Percentiles rank a stretch among this genome's conserved stretches.
Conservation (phyloP, 2,329 filamentous ascomycete genomes). For the Botrytis tulipae region DNA sequence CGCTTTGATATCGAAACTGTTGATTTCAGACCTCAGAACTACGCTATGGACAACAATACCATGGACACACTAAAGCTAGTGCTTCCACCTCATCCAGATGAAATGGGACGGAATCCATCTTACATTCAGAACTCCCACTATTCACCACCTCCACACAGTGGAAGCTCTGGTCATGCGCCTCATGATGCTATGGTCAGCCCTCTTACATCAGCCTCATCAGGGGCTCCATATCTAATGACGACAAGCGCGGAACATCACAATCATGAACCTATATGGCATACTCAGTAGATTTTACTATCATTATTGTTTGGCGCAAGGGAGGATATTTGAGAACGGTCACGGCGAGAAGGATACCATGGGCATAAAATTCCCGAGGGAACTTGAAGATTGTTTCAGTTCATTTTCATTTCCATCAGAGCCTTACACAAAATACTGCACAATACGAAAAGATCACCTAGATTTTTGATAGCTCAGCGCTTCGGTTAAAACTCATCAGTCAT, state of each 20-base stretch:
- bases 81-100: constrained; percentile 22
- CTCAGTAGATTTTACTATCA: constrained; percentile 13
- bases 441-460: background rate
- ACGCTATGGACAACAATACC: constrained; percentile 24
- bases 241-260: constrained; percentile 19
- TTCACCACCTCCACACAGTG: constrained; percentile 24
- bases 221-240: constrained; percentile 25
- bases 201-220: constrained; percentile 30
- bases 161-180: constrained; percentile 20
- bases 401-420: background rate
- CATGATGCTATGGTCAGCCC: constrained; percentile 25
- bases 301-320: background rate
- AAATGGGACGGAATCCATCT: constrained; percentile 30
- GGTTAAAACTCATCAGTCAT: background rate
- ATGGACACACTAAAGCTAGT: constrained; percentile 24
- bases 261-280: constrained; percentile 26
- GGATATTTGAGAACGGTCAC: background rate
- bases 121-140: constrained; percentile 34
- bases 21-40: constrained; percentile 36
- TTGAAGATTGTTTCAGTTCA: background rate
- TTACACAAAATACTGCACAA: background rate
- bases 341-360: constrained; percentile 2
- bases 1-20: constrained; percentile 48
- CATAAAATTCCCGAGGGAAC: background rate
- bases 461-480: background rate